A percentile compares a stretch with the other conserved stretches of the same genome.
These are phyloP conservation scores for Colletotrichum sublineola DNA, from an alignment of 2,329 filamentous ascomycete species.

Conservation along the genomic window DNA sequence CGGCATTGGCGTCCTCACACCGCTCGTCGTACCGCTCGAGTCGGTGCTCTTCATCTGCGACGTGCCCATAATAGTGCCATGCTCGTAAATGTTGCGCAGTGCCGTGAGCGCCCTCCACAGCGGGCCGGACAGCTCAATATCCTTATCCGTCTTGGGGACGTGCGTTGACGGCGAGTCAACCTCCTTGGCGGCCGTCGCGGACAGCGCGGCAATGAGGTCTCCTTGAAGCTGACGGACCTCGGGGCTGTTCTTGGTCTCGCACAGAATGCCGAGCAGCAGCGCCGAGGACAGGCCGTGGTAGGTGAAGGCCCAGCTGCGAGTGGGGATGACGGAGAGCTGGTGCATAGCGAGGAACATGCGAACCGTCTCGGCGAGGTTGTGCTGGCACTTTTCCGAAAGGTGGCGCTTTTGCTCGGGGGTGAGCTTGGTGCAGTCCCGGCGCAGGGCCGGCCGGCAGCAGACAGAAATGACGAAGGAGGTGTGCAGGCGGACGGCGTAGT, in stretches of 20 bases:
- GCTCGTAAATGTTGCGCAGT: conserved; percentile 75
- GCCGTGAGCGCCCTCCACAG: conserved; percentile 72
- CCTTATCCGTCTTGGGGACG: conserved; percentile 68
- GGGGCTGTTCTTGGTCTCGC: conserved; percentile 73
- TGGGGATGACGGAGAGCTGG: conserved; percentile 75
- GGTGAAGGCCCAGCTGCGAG: conserved; percentile 76
- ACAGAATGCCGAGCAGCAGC: conserved; percentile 72
- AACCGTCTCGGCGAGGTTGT: conserved; percentile 74
- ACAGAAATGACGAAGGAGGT: conserved; percentile 76
- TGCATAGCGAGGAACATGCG: conserved; percentile 79
- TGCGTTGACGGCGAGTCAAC: conserved; percentile 66
- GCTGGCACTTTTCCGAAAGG: conserved; percentile 71
- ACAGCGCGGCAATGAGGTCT: conserved; percentile 73
- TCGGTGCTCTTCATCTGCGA: conserved; percentile 62
- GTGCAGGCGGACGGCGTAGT: conserved; percentile 74
- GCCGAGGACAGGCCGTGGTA: conserved; percentile 77
- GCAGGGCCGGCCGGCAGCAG: conserved; percentile 72
- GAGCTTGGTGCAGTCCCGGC: conserved; percentile 65
- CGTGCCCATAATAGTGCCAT: conserved; percentile 68
- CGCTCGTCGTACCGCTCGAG: conserved; percentile 60
- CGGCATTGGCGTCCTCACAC: conserved; percentile 57
- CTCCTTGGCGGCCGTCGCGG: conserved; percentile 74
- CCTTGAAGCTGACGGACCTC: conserved; percentile 75
- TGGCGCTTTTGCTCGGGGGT: conserved; percentile 65
- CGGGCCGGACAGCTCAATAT: conserved; percentile 73